Evolutionary conservation across 805 yeast genomes (phyloP).

Genomic region (Saccharomycopsis selenospora): DNA sequence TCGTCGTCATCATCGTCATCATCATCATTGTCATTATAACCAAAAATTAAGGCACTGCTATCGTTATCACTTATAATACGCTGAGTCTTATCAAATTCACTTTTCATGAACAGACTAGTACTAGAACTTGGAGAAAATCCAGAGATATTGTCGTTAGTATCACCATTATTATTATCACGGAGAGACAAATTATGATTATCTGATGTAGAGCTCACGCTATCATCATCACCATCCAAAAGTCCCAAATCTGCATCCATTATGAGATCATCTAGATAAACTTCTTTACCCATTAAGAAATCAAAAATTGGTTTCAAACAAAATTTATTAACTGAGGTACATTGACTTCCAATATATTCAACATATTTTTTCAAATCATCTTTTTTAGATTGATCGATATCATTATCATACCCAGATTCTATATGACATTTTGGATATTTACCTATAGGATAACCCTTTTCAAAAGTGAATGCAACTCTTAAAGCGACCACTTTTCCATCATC

Average conservation of each 20-base stretch:
- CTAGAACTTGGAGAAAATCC: constrained; percentile 3
- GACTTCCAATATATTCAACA: constrained; percentile 48
- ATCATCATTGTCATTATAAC: background rate
- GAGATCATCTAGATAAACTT: constrained; percentile 38
- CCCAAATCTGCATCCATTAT: constrained; percentile 26
- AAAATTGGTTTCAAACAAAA: constrained; percentile 65
- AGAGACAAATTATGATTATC: constrained; percentile 19
- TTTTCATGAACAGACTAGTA: constrained; percentile 9
- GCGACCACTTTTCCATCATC: constrained; percentile 33
- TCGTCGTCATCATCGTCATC: constrained; percentile 7
- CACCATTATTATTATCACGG: background rate
- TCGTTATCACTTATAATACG: background rate
- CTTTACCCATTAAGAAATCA: constrained; percentile 64
- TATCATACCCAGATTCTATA: constrained; percentile 75
- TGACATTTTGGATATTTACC: constrained; percentile 44
- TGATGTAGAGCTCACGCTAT: constrained; percentile 25
- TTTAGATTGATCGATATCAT: constrained; percentile 48
- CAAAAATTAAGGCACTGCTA: background rate
- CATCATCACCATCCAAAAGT: constrained; percentile 30
- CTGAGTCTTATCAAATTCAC: background rate
- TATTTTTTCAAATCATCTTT: constrained; percentile 43
- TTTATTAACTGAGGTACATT: constrained; percentile 47
- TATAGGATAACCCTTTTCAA: constrained; percentile 70
- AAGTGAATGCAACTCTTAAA: constrained; percentile 58
- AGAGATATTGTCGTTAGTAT: background rate